Percentiles rank a stretch among this genome's conserved stretches.
phyloP scores from a whole-genome alignment of 176 grass and related monocot species.

The Eragrostis curvula region DNA sequence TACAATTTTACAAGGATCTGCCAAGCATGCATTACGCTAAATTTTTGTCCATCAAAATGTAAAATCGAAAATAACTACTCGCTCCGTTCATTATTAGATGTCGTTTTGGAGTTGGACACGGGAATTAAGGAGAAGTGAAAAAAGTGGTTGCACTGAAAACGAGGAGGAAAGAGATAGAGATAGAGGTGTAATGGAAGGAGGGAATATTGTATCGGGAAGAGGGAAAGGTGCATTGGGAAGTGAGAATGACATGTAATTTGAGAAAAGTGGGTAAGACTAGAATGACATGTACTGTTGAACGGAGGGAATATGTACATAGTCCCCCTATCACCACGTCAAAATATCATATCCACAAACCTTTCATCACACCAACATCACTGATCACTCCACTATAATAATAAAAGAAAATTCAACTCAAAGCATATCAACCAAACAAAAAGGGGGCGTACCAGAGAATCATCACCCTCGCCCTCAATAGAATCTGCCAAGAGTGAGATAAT shows the following conservation, averaged over 20 bases:
- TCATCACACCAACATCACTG: slow-evolving; percentile 9
- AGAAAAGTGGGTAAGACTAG: no score
- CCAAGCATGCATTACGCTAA: neutral
- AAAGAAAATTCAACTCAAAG: slow-evolving; percentile 11
- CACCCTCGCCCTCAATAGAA: slow-evolving; percentile 69
- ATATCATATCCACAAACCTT: slow-evolving; percentile 15
- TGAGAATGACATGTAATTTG: no score
- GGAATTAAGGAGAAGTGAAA: no score
- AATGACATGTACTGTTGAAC: no score
- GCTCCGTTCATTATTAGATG: no score
- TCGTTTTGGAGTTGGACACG: no score
- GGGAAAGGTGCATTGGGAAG: no score
- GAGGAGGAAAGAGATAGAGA: no score
- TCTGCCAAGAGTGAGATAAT: slow-evolving; percentile 85
- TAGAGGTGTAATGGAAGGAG: no score
- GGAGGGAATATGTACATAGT: neutral
- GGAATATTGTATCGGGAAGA: no score
- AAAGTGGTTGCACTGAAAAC: no score
- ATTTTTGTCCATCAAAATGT: neutral
- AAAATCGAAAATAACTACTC: neutral
- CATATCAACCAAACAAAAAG: slow-evolving; percentile 16
- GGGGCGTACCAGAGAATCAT: slow-evolving; percentile 72
- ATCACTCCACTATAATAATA: slow-evolving; percentile 17
- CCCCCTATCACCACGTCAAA: neutral
- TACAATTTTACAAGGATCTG: slow-evolving; percentile 5